Base-by-base conservation (phyloP, 208 protist genomes). In the Wallacemonas sp. region DNA sequence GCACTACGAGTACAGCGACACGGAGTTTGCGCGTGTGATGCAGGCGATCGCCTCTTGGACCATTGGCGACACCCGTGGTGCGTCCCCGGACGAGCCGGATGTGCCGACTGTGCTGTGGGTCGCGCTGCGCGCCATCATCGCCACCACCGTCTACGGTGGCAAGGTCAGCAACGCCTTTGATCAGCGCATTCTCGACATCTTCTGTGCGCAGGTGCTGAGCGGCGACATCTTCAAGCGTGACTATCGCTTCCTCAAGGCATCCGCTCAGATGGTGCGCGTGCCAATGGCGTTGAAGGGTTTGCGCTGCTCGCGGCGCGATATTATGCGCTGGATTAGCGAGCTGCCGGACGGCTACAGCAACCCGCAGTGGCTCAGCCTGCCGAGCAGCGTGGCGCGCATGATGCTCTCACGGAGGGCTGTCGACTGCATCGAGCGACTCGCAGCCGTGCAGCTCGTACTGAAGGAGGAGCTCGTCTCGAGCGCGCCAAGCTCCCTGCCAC, bases 141-240 rank as follows among this genome's bases (percentile, higher is more conserved):
- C 85, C 16, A 74, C 88, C 19, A 95, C 94, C 3, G 83, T 99
- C 26, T 99, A 99, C 80, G 98, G 98, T 61, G 98, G 98, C 23
- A 87, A 95, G 61, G 85, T 99, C 17, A 97, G 98, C 74, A 99
- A 99, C 82, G 83, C 90, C n/a, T 99, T 98, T 74, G 98, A 99
- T 72, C 83, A 97, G 77, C 83, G 93, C 55, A 64, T 99, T 1
- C 68, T 99, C 1, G 74, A 96, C 36, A 88, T 81, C 36, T 92
- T 99, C 73, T 90, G 99, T 19, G 68, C 73, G 16, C 46, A 75
- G 29, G 27, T 98, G 17, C 93, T 99, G 44, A 77, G 70, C 46
- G 49, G 74, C 11, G 72, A 43, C 36, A 61, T 84, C 21, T 99
- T 96, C 70, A 58, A 48, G 27, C 46, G 54, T 5, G 52, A 58